These are phyloP conservation scores for Metarhizium rileyi DNA, from an alignment of 2,329 filamentous ascomycete genomes.

Conservation along the genomic window DNA sequence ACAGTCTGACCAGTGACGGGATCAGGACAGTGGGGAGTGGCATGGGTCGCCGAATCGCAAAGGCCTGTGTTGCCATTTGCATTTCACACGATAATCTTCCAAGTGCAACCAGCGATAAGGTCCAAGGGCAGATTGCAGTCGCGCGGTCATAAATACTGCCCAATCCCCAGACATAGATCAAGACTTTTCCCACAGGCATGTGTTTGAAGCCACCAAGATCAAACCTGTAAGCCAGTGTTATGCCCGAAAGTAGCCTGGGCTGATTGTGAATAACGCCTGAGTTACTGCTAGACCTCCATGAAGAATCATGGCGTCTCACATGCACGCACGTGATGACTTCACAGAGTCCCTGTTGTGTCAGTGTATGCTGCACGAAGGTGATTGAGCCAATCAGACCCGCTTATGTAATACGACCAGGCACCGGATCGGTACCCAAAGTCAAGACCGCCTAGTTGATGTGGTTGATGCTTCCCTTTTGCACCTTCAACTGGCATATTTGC, in stretches of 20 bases:
- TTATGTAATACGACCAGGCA: constrained; percentile 7
- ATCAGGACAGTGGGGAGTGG: too few species aligned
- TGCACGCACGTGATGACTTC: neutral
- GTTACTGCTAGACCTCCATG: too few species aligned
- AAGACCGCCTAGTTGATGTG: constrained; percentile 1
- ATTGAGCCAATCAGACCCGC: constrained; percentile 4
- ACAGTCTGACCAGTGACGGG: too few species aligned
- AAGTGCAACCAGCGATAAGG: too few species aligned
- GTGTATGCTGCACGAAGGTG: neutral
- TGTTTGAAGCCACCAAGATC: neutral
- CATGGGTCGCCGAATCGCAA: too few species aligned
- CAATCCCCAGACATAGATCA: too few species aligned
- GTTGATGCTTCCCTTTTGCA: neutral
- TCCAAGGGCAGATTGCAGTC: too few species aligned
- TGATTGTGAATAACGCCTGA: too few species aligned
- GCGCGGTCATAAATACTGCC: too few species aligned
- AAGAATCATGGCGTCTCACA: neutral
- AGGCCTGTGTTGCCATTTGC: too few species aligned
- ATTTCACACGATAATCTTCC: too few species aligned
- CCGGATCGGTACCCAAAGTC: constrained; percentile 7
- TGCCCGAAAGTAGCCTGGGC: neutral
- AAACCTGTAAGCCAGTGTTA: neutral
- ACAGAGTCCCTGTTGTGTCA: neutral
- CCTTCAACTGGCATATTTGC: constrained; percentile 5
- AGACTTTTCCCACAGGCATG: neutral